phyloP scores from a whole-genome alignment of 805 yeast species.

The Hemisphaericaspora nanyangensis region DNA sequence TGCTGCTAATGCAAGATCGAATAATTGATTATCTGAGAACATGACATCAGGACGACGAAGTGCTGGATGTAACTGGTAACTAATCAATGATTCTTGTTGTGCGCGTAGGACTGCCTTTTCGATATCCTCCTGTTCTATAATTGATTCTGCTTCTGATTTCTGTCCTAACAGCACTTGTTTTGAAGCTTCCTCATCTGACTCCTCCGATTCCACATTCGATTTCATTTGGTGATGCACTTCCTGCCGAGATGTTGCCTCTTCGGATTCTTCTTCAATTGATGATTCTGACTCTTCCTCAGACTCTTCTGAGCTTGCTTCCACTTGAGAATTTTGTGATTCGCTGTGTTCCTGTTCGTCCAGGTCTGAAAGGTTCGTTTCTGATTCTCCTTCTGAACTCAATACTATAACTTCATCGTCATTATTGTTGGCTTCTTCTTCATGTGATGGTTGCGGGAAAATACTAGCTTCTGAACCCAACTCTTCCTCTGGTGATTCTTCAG shows the following conservation, averaged over 20 bases:
- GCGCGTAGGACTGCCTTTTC: background rate
- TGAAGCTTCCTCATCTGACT: too few relatives aligned
- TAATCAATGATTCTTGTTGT: background rate
- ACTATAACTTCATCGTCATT: slow-evolving; percentile 16
- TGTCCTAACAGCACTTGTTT: too few relatives aligned
- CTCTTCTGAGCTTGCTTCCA: too few relatives aligned
- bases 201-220: too few relatives aligned
- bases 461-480: too few relatives aligned
- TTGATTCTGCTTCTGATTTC: slow-evolving; percentile 7
- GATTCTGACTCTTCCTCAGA: slow-evolving; percentile 2
- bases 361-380: too few relatives aligned
- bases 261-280: background rate
- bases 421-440: slow-evolving; percentile 39
- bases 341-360: slow-evolving; percentile 1
- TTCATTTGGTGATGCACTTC: too few relatives aligned
- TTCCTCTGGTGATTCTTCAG: background rate
- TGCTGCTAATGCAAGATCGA: slow-evolving; percentile 14
- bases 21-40: slow-evolving; percentile 7
- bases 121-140: background rate
- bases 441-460: too few relatives aligned
- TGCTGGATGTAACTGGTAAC: background rate
- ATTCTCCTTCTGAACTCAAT: slow-evolving; percentile 5
- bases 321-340: too few relatives aligned
- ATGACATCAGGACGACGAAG: background rate
- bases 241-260: too few relatives aligned